Conservation (phyloP, 2,329 filamentous ascomycete species). For the Zymoseptoria crescenta region DNA sequence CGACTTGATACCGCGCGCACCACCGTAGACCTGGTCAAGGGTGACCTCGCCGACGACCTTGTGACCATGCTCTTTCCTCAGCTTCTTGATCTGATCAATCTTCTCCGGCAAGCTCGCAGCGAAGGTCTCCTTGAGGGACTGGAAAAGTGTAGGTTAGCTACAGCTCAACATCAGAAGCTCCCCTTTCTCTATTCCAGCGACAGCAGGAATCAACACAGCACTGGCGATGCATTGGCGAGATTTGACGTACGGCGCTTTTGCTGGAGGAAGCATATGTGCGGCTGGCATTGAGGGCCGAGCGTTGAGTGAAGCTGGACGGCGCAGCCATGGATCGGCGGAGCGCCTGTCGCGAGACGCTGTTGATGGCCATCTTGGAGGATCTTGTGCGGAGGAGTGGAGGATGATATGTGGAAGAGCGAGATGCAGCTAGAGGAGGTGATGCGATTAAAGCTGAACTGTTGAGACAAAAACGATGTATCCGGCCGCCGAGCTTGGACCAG, state of each 20-base stretch:
- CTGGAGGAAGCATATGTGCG: conserved; percentile 91
- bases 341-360: conserved; percentile 52
- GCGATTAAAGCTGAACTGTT: neutral
- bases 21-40: conserved; percentile 97
- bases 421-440: neutral
- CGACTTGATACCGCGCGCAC: conserved; percentile 97
- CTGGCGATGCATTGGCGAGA: neutral
- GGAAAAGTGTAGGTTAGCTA: conserved; percentile 4
- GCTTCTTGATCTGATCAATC: conserved; percentile 98
- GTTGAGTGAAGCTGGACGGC: conserved; percentile 50
- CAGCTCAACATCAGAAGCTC: neutral
- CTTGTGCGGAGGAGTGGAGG: conserved; percentile 13
- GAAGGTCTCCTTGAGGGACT: conserved; percentile 98
- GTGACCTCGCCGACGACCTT: conserved; percentile 97
- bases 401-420: conserved; percentile 2
- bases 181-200: neutral
- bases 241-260: conserved; percentile 67
- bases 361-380: conserved; percentile 25
- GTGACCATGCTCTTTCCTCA: conserved; percentile 92
- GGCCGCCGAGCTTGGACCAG: neutral
- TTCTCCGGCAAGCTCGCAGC: conserved; percentile 91
- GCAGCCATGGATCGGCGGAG: conserved; percentile 68
- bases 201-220: neutral
- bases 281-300: conserved; percentile 68
- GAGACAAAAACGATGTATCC: neutral